These are phyloP conservation scores for Mariannaea sp. DNA, from an alignment of 2,329 filamentous ascomycete species.

Conservation along the genomic window DNA sequence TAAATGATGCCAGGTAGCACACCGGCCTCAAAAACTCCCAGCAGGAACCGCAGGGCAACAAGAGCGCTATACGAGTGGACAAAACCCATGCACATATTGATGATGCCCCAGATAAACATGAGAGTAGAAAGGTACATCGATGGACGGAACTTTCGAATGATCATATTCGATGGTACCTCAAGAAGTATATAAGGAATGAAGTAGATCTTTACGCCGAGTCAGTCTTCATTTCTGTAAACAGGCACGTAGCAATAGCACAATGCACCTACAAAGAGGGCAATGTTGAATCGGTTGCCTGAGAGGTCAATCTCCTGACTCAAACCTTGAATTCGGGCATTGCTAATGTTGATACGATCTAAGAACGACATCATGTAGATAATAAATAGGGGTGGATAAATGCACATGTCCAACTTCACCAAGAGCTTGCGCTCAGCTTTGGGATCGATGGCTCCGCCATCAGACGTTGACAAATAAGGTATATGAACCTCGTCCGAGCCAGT, in stretches of 20 bases:
- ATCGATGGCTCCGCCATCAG: constrained; percentile 34
- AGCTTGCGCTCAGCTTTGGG: constrained; percentile 43
- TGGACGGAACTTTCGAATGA: constrained; percentile 50
- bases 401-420: constrained; percentile 48
- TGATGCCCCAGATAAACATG: constrained; percentile 48
- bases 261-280: constrained; percentile 44
- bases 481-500: constrained; percentile 20
- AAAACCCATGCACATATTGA: constrained; percentile 47
- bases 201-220: constrained; percentile 31
- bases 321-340: constrained; percentile 53
- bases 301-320: constrained; percentile 49
- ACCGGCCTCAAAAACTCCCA: constrained; percentile 48
- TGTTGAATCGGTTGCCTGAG: constrained; percentile 49
- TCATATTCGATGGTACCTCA: constrained; percentile 52
- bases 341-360: constrained; percentile 52
- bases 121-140: constrained; percentile 44
- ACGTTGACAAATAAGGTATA: constrained; percentile 19
- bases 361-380: constrained; percentile 50
- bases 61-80: constrained; percentile 42
- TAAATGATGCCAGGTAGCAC: constrained; percentile 47
- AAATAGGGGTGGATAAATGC: constrained; percentile 48
- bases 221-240: neutral
- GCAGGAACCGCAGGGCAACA: constrained; percentile 44
- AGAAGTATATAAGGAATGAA: constrained; percentile 51
- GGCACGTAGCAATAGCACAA: neutral